Conservation (phyloP, 352 stramenopile species). For the Pythium dissimile region DNA sequence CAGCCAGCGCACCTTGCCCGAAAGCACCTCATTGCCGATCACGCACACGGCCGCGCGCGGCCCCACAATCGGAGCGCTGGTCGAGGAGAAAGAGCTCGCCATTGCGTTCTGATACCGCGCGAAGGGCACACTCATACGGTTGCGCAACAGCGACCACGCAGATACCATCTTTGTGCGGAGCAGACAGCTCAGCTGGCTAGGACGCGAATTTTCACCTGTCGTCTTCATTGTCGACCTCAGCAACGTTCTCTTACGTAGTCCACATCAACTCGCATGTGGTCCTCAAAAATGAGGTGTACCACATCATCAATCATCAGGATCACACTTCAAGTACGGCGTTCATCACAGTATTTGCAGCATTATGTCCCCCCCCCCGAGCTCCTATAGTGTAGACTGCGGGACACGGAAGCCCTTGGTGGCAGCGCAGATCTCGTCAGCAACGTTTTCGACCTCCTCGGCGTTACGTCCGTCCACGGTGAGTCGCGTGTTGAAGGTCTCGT, state of each 20-base stretch:
- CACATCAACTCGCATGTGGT: background rate
- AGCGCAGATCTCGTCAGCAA: slow-evolving; percentile 36
- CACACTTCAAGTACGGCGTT: too few species aligned
- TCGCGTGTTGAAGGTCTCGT: slow-evolving; percentile 60
- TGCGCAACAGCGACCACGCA: background rate
- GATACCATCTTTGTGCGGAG: background rate
- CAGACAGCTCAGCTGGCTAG: too few species aligned
- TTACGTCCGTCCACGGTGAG: slow-evolving; percentile 64
- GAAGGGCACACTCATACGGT: background rate
- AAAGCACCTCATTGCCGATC: slow-evolving; percentile 45
- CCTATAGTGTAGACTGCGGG: slow-evolving; percentile 6
- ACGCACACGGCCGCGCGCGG: slow-evolving; percentile 35
- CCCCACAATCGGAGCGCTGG: slow-evolving; percentile 2
- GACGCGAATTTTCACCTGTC: background rate
- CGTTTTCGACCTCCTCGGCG: slow-evolving; percentile 42
- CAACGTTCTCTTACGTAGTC: background rate
- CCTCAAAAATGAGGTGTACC: background rate
- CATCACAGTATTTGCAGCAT: background rate
- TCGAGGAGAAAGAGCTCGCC: background rate
- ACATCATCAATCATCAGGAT: too few species aligned
- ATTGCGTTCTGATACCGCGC: background rate
- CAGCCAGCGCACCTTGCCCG: slow-evolving; percentile 23
- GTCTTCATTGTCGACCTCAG: background rate
- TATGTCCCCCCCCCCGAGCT: background rate
- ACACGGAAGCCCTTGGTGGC: slow-evolving; percentile 25